Evolutionary conservation across 768 basidiomycete species (phyloP).

Genomic region (Podaxis rugospora): DNA sequence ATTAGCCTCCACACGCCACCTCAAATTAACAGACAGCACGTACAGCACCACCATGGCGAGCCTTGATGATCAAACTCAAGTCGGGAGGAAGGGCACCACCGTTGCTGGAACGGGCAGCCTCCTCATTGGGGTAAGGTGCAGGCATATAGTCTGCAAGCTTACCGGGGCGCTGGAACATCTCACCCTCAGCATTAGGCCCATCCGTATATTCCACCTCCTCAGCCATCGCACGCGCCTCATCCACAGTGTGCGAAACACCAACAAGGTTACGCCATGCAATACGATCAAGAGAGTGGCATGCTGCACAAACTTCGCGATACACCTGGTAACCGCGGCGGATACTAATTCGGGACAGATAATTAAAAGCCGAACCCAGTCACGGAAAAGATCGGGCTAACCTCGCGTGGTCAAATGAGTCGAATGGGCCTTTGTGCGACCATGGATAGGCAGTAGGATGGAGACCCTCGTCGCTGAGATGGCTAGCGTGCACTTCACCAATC

Average conservation of each 20-base stretch:
- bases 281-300: slow-evolving; percentile 98
- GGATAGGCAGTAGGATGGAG: slow-evolving; percentile 85
- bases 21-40: slow-evolving; percentile 29
- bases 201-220: slow-evolving; percentile 97
- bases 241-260: slow-evolving; percentile 93
- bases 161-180: slow-evolving; percentile 99
- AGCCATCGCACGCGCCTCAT: slow-evolving; percentile 86
- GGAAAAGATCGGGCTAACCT: slow-evolving; percentile 53
- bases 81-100: slow-evolving; percentile 96
- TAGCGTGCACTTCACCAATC: slow-evolving; percentile 88
- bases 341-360: slow-evolving; percentile 35
- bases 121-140: slow-evolving; percentile 92
- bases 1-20: not conserved
- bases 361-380: slow-evolving; percentile 10
- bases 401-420: slow-evolving; percentile 95
- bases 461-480: slow-evolving; percentile 89
- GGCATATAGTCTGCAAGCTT: slow-evolving; percentile 98
- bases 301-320: slow-evolving; percentile 98
- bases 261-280: slow-evolving; percentile 99
- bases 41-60: slow-evolving; percentile 94
- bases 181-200: slow-evolving; percentile 90
- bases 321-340: slow-evolving; percentile 96
- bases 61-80: slow-evolving; percentile 95
- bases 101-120: slow-evolving; percentile 93
- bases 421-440: slow-evolving; percentile 84